Evolutionary conservation across 2,329 filamentous ascomycete species (phyloP).

Genomic region (Gyromitra esculenta): DNA sequence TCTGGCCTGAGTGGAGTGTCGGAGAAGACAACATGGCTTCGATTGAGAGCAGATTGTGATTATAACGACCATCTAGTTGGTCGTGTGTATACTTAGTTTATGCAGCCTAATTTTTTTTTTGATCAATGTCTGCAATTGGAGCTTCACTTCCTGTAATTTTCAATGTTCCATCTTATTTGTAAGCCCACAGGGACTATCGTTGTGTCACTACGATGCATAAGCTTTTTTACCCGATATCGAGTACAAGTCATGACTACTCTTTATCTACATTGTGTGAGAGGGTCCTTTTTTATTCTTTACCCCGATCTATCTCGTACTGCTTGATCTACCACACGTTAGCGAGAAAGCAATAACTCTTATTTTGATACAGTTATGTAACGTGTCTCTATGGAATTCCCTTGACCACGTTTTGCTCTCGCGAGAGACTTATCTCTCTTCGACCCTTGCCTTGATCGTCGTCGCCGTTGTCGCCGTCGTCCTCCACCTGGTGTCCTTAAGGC

Average conservation of each 20-base stretch:
- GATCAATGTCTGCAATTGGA: conserved; percentile 45
- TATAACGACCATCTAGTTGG: conserved; percentile 40
- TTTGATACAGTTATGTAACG: conserved; percentile 42
- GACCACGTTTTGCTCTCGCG: conserved; percentile 45
- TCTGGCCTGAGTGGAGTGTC: conserved; percentile 91
- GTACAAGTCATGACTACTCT: conserved; percentile 30
- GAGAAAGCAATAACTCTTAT: conserved; percentile 30
- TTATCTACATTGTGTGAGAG: conserved; percentile 30
- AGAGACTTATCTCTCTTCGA: conserved; percentile 28
- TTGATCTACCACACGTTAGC: conserved; percentile 46
- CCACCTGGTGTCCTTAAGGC: conserved; percentile 26
- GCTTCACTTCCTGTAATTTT: conserved; percentile 27
- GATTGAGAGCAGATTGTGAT: conserved; percentile 81
- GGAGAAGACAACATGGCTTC: conserved; percentile 74
- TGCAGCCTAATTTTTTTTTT: conserved; percentile 43
- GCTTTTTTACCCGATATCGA: conserved; percentile 48
- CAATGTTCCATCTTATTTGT: conserved; percentile 36
- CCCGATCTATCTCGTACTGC: conserved; percentile 40
- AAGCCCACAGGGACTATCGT: conserved; percentile 23
- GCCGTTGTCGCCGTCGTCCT: conserved; percentile 1
- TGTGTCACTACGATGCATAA: conserved; percentile 42
- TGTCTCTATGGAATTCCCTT: conserved; percentile 47
- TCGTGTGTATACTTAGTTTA: conserved; percentile 47
- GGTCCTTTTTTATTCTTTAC: conserved; percentile 17
- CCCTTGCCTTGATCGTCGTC: conserved; percentile 29